Base-by-base conservation (phyloP, 2,329 filamentous ascomycete genomes). In the Ceratocystis ficicola region DNA sequence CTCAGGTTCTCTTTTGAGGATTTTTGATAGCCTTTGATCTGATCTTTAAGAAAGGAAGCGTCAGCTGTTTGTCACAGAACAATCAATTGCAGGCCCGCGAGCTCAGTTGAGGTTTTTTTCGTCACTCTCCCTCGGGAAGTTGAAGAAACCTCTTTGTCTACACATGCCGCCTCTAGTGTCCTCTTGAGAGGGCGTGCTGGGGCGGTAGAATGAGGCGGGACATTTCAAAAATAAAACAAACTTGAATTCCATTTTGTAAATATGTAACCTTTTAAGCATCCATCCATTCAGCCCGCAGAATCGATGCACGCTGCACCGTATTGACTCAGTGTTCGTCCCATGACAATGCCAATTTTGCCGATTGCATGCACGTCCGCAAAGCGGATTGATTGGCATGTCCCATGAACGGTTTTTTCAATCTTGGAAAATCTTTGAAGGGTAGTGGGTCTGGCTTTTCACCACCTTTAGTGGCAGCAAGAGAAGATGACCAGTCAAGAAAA, bases 51-150 rank as follows among this genome's bases (percentile, higher is more conserved):
- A 65, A 67, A 64, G 62, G 66, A 68, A 68, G 66, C 66, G 66
- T 68, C 66, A 65, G 63, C 66, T 68, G 66, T 64, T 63, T 68
- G 66, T 68, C 66, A 68, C 66, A 68, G 66, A 68, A 65, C 41
- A 68, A 68, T 68, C 66, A 68, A 68, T 68, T 68, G 66, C 66
- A 68, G 66, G 66, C 66, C 66, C 66, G 66, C 66, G 64, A 68
- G 66, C 66, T 68, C 66, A 62, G 17, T 68, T 63, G 62, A 62
- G 55, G n/a, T 30, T 32, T 30, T 48, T 25, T 32, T 12, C 12
- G 7, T 10, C 32, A 15, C 6, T 44, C 57, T 50, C 55, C 28
- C 44, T 62, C 41, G 44, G 20, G 28, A n/a, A 25, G n/a, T 22
- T 30, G 46, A 41, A 61, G 8, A 8, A 28, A 15, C 12, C 44